A percentile compares a stretch with the other conserved stretches of the same genome.
Conservation (phyloP, 176 grass and related monocot genomes). For the Eleusine coracana region DNA sequence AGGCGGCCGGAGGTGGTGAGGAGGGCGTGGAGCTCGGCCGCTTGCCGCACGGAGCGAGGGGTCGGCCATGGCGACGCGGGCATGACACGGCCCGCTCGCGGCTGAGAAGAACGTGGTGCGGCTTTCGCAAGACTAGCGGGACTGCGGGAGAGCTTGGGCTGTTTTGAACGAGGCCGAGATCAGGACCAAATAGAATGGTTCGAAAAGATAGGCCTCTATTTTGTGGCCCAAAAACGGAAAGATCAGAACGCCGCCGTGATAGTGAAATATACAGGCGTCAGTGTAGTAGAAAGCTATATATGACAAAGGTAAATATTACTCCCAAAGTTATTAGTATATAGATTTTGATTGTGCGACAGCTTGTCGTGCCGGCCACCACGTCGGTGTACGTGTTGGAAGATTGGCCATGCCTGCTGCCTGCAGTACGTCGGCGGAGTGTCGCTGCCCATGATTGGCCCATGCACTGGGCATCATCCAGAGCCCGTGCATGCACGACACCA, state of each 20-base stretch:
- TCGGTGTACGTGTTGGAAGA: not conserved
- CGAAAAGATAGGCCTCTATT: not conserved
- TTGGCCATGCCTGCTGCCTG: not conserved
- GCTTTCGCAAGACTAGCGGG: too few relatives aligned
- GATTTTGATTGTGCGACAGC: not conserved
- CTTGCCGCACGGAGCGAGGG: conserved; percentile 59
- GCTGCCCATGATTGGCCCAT: conserved; percentile 28
- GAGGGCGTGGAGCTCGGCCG: conserved; percentile 57
- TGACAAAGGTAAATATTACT: too few relatives aligned
- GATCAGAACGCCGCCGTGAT: too few relatives aligned
- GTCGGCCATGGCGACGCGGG: conserved; percentile 48
- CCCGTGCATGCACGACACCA: not conserved
- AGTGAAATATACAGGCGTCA: too few relatives aligned
- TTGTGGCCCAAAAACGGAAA: not conserved
- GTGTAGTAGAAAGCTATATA: too few relatives aligned
- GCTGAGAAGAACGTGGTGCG: not conserved
- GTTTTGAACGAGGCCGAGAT: not conserved
- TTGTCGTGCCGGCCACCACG: not conserved
- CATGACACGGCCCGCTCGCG: conserved; percentile 33
- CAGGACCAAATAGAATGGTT: not conserved
- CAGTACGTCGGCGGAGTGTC: not conserved
- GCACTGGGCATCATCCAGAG: not conserved
- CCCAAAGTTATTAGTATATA: not conserved
- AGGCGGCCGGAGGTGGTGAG: conserved; percentile 43
- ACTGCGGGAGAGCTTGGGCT: not conserved